These are phyloP conservation scores for Simmondsia chinensis DNA, from an alignment of 148 eudicot species.

Conservation along the genomic window DNA sequence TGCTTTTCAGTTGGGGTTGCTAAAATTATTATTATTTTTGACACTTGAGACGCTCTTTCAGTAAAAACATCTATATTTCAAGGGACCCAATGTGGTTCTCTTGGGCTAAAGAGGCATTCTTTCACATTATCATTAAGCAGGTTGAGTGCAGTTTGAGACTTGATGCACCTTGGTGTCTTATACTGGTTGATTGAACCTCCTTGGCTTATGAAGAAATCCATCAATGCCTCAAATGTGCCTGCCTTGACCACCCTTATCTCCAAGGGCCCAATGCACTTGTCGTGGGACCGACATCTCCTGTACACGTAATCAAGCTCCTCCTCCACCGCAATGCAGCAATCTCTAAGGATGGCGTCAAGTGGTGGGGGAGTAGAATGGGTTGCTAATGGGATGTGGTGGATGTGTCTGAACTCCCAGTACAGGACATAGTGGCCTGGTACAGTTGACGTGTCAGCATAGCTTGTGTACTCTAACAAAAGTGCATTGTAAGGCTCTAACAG, in stretches of 20 bases:
- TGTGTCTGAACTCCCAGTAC: slow-evolving; percentile 47
- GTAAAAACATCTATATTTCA: slow-evolving; percentile 17
- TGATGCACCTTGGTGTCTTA: slow-evolving; percentile 78
- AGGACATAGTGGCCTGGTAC: slow-evolving; percentile 78
- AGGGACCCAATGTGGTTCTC: slow-evolving; percentile 57
- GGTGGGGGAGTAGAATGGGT: neutral
- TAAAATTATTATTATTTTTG: too few species aligned
- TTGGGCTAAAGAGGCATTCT: slow-evolving; percentile 48
- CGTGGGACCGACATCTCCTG: slow-evolving; percentile 44
- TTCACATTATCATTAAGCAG: slow-evolving; percentile 46
- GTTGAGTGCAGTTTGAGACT: slow-evolving; percentile 36
- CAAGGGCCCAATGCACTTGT: slow-evolving; percentile 61
- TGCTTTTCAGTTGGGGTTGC: too few species aligned
- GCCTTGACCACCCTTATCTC: slow-evolving; percentile 53
- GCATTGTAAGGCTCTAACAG: slow-evolving; percentile 42
- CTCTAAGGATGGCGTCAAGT: slow-evolving; percentile 22
- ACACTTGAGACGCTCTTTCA: too few species aligned
- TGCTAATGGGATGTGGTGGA: neutral
- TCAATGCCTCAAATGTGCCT: slow-evolving; percentile 61
- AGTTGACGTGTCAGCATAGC: slow-evolving; percentile 53
- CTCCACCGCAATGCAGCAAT: slow-evolving; percentile 62
- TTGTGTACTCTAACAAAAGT: slow-evolving; percentile 58
- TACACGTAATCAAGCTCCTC: slow-evolving; percentile 57
- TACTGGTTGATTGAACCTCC: slow-evolving; percentile 82
- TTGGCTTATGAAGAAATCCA: slow-evolving; percentile 54